Conservation (phyloP, 345 rosid genomes). For the Clarkia xantiana region DNA sequence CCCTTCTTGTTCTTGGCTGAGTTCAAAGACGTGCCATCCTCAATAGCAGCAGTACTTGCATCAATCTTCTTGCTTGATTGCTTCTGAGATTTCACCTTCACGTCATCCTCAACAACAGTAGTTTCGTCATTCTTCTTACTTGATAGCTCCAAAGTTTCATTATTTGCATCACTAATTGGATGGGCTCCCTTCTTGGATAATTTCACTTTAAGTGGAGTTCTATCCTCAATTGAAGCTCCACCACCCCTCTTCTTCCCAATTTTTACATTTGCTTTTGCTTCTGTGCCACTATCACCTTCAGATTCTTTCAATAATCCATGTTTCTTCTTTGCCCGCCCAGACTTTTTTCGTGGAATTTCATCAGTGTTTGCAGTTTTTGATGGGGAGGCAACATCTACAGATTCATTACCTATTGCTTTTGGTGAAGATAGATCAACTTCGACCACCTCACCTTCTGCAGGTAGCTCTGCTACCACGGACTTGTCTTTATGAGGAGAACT, state of each 20-base stretch:
- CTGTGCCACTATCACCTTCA: constrained; percentile 26
- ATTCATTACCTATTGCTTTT: constrained; percentile 13
- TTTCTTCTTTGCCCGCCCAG: constrained; percentile 38
- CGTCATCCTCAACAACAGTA: too few species aligned
- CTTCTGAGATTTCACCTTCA: constrained; percentile 24
- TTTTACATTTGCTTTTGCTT: constrained; percentile 6
- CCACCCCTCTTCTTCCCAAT: not conserved
- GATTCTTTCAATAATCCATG: constrained; percentile 36
- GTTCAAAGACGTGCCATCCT: constrained; percentile 35
- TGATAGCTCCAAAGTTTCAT: not conserved
- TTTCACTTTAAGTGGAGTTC: constrained; percentile 10
- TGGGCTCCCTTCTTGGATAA: constrained; percentile 4
- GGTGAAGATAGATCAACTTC: constrained; percentile 2
- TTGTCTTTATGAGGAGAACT: not conserved
- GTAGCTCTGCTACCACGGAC: constrained; percentile 18
- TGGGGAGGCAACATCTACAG: constrained; percentile 12
- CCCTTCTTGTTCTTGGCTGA: constrained; percentile 38
- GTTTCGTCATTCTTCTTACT: constrained; percentile 15
- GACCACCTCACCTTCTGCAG: constrained; percentile 34
- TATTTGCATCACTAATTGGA: constrained; percentile 1
- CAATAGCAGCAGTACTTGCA: constrained; percentile 17
- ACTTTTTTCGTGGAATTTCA: constrained; percentile 31
- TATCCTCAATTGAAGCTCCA: constrained; percentile 6
- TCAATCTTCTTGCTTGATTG: constrained; percentile 37
- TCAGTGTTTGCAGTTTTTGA: constrained; percentile 16